Conservation (phyloP, 225 moss, liverwort and hornwort genomes). For the Polytrichum formosum region DNA sequence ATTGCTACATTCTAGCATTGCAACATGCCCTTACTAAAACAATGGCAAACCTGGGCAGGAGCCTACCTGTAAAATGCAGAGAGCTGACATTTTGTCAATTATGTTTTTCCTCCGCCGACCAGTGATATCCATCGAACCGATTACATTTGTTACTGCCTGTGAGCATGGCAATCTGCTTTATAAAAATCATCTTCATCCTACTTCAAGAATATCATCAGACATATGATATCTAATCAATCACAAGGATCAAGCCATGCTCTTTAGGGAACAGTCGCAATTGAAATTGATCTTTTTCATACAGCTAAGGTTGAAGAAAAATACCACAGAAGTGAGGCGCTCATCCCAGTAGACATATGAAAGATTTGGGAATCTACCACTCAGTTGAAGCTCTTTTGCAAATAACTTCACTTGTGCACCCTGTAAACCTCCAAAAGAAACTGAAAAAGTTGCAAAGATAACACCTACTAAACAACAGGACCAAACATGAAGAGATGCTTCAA, state of each 20-base stretch:
- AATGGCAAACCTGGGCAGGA: background rate
- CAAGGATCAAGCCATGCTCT: no score
- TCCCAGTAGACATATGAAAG: constrained; percentile 80
- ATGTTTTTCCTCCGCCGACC: constrained; percentile 56
- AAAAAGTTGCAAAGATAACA: no score
- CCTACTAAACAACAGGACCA: no score
- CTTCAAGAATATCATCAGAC: no score
- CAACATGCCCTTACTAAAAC: background rate
- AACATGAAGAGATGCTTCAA: no score
- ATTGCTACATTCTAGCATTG: background rate
- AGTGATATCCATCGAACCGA: constrained; percentile 58
- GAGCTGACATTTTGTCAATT: constrained; percentile 84
- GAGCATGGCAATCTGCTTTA: background rate
- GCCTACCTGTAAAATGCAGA: constrained; percentile 78
- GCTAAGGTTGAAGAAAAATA: constrained; percentile 5
- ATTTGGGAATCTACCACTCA: constrained; percentile 57
- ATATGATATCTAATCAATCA: no score
- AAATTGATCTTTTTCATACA: no score
- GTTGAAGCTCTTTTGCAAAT: constrained; percentile 69
- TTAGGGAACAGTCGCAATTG: no score
- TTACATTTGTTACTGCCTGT: constrained; percentile 71
- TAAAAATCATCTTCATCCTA: no score
- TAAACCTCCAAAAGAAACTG: background rate
- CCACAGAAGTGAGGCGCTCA: constrained; percentile 86
- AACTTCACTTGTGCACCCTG: constrained; percentile 76